These are phyloP conservation scores for Orbilia blumenaviensis DNA, from an alignment of 2,329 filamentous ascomycete species.

Conservation along the genomic window DNA sequence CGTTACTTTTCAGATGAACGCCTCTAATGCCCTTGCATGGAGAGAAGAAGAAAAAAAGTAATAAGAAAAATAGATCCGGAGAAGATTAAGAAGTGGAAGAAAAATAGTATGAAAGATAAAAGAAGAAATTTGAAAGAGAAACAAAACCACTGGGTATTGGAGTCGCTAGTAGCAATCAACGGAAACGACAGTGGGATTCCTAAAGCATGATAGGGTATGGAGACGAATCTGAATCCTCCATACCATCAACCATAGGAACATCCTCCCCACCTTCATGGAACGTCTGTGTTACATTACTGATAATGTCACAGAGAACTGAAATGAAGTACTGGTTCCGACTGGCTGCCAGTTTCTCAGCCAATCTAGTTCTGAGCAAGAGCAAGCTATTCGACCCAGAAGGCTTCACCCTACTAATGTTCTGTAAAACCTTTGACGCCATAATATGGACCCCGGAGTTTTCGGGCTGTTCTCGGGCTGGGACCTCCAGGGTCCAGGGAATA, in stretches of 20 bases:
- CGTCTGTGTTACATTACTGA: background rate
- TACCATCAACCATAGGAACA: conserved; percentile 6
- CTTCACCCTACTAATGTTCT: conserved; percentile 25
- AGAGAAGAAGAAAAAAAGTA: background rate
- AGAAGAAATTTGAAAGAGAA: background rate
- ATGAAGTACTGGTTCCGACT: conserved; percentile 1
- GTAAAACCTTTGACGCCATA: conserved; percentile 34
- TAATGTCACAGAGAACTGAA: background rate
- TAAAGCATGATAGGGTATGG: background rate
- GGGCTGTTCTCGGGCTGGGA: background rate
- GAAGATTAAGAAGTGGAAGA: background rate
- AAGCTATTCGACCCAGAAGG: background rate
- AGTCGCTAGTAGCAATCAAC: too few relatives aligned
- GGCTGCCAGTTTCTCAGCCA: conserved; percentile 16
- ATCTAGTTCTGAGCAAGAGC: background rate
- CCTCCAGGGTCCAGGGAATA: conserved; percentile 17
- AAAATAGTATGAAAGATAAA: background rate
- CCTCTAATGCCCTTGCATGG: conserved; percentile 28
- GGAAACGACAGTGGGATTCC: background rate
- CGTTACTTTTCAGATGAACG: conserved; percentile 32
- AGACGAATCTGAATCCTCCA: background rate
- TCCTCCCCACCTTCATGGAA: background rate
- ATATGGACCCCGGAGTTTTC: conserved; percentile 12
- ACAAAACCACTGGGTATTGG: background rate
- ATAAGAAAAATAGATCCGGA: background rate